phyloP scores from a whole-genome alignment of 129 eudicot species.

The Gnaphalium uliginosum region DNA sequence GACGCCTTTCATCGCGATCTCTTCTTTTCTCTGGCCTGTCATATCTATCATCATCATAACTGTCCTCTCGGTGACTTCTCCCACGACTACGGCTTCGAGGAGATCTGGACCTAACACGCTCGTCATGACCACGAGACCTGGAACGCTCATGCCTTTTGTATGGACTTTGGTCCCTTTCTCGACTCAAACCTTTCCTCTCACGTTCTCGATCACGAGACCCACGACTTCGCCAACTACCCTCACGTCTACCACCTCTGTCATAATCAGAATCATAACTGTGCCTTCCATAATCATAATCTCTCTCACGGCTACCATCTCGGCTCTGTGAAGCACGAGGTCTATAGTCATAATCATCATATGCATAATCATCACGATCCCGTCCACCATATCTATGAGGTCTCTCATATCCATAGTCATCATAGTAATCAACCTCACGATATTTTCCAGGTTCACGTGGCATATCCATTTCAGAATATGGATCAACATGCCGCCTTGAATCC shows the following conservation, averaged over 20 bases:
- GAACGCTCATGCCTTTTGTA: slow-evolving; percentile 70
- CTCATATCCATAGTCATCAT: slow-evolving; percentile 47
- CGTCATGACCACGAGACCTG: slow-evolving; percentile 77
- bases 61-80: slow-evolving; percentile 86
- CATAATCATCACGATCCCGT: slow-evolving; percentile 75
- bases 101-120: slow-evolving; percentile 77
- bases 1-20: slow-evolving; percentile 73
- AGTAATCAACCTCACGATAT: slow-evolving; percentile 47
- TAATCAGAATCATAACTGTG: slow-evolving; percentile 87
- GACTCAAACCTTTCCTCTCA: slow-evolving; percentile 68
- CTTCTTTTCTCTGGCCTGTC: slow-evolving; percentile 73
- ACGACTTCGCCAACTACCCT: slow-evolving; percentile 78
- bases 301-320: slow-evolving; percentile 86
- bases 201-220: slow-evolving; percentile 79
- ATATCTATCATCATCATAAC: slow-evolving; percentile 76
- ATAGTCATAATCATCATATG: slow-evolving; percentile 79
- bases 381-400: slow-evolving; percentile 73
- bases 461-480: slow-evolving; percentile 52
- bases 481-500: slow-evolving; percentile 67
- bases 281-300: slow-evolving; percentile 80
- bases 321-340: slow-evolving; percentile 55
- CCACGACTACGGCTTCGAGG: slow-evolving; percentile 86
- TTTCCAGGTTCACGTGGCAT: slow-evolving; percentile 41
- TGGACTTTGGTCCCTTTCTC: slow-evolving; percentile 77
- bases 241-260: slow-evolving; percentile 83